Conservation (phyloP, 306 rosid species). For the Medicago arabica region DNA sequence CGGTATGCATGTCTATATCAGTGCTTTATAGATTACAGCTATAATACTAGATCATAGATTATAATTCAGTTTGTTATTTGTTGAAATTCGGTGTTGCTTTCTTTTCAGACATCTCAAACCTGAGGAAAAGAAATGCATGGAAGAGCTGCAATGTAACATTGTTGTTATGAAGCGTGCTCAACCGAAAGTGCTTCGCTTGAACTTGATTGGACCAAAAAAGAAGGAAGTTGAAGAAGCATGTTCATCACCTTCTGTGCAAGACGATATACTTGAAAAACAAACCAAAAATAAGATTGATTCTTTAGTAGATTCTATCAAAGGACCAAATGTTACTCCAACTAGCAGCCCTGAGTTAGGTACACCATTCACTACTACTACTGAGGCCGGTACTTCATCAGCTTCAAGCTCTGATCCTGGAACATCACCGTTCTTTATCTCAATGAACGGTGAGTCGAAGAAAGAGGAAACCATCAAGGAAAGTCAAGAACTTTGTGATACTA, state of each 20-base stretch:
- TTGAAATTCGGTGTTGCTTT: slow-evolving; percentile 35
- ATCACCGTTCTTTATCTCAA: slow-evolving; percentile 78
- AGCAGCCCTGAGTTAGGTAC: slow-evolving; percentile 99
- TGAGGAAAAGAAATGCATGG: slow-evolving; percentile 96
- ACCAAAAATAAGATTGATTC: slow-evolving; percentile 57
- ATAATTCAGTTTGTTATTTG: slow-evolving; percentile 17
- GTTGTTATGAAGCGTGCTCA: slow-evolving; percentile 94
- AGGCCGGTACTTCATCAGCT: slow-evolving; percentile 88
- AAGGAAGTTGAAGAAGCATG: slow-evolving; percentile 60
- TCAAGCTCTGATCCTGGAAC: slow-evolving; percentile 97
- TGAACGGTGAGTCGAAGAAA: slow-evolving; percentile 69
- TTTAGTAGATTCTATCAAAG: slow-evolving; percentile 59
- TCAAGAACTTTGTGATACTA: slow-evolving; percentile 64
- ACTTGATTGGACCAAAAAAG: slow-evolving; percentile 75
- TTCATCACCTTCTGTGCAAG: slow-evolving; percentile 58
- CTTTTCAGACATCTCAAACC: slow-evolving; percentile 79
- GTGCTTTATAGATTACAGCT: slow-evolving; percentile 17
- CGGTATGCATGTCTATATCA: neutral
- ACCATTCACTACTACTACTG: slow-evolving; percentile 86
- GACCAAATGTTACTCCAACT: slow-evolving; percentile 84
- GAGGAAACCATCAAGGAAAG: slow-evolving; percentile 67
- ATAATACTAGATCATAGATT: slow-evolving; percentile 10
- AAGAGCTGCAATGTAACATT: slow-evolving; percentile 95
- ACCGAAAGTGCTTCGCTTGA: slow-evolving; percentile 93
- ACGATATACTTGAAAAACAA: slow-evolving; percentile 57